These are phyloP conservation scores for Ambrosia trifida DNA, from an alignment of 129 eudicot species.

Conservation along the genomic window DNA sequence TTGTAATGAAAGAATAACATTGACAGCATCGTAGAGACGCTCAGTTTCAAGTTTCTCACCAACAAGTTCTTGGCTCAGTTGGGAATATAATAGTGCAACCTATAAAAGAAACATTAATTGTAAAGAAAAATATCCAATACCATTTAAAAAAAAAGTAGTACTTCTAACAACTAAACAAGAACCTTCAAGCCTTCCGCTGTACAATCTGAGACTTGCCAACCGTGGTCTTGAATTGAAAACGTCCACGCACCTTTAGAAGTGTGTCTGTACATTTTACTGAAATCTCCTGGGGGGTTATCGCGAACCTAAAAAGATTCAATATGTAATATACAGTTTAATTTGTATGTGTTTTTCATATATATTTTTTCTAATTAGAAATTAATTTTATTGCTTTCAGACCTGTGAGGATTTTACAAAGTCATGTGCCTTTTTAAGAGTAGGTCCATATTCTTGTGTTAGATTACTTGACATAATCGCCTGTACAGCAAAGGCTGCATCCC, in stretches of 20 bases:
- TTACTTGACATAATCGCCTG: constrained; percentile 68
- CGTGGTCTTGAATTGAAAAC: constrained; percentile 60
- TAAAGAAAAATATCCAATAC: background rate
- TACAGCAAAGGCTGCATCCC: constrained; percentile 67
- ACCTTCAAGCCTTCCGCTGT: constrained; percentile 81
- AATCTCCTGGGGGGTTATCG: constrained; percentile 58
- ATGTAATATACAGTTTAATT: background rate
- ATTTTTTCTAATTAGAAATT: background rate
- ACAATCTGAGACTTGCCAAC: constrained; percentile 82
- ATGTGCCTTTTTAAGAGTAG: constrained; percentile 58
- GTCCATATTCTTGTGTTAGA: constrained; percentile 43
- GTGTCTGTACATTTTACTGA: constrained; percentile 51
- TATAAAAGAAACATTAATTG: constrained; percentile 7
- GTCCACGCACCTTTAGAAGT: constrained; percentile 71
- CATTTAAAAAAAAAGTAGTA: background rate
- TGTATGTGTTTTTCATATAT: background rate
- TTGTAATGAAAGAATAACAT: constrained; percentile 64
- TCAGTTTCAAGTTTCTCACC: constrained; percentile 48
- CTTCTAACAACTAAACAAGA: background rate
- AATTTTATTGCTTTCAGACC: constrained; percentile 20
- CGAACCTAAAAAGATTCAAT: constrained; percentile 35
- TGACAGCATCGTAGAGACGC: constrained; percentile 59
- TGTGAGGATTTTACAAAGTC: constrained; percentile 64
- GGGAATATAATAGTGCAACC: constrained; percentile 55
- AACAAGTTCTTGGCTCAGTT: constrained; percentile 46